phyloP scores from a whole-genome alignment of 164 flowering plant genomes.

The Kalanchoe fedtschenkoi region DNA sequence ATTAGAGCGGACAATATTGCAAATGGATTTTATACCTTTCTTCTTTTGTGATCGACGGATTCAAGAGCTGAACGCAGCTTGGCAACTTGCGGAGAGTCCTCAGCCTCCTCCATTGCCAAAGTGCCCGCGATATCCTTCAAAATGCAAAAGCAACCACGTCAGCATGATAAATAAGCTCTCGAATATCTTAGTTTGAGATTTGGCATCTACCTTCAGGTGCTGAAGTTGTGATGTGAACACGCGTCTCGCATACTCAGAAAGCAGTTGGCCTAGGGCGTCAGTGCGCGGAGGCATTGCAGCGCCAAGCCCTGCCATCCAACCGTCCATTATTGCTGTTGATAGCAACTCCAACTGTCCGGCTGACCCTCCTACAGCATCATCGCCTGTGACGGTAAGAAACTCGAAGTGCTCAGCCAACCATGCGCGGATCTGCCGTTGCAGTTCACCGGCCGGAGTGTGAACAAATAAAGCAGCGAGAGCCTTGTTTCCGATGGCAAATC shows the following conservation, averaged over 20 bases:
- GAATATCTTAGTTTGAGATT: not conserved
- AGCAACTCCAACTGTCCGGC: constrained; percentile 92
- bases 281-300: constrained; percentile 81
- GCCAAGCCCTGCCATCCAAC: constrained; percentile 99
- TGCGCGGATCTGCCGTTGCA: constrained; percentile 89
- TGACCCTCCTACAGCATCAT: constrained; percentile 61
- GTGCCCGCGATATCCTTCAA: constrained; percentile 88
- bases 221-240: constrained; percentile 88
- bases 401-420: constrained; percentile 97
- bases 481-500: constrained; percentile 82
- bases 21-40: constrained; percentile 47
- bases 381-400: constrained; percentile 80
- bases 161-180: not conserved
- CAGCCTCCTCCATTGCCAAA: constrained; percentile 85
- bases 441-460: constrained; percentile 98
- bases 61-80: constrained; percentile 97
- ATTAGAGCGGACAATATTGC: not conserved
- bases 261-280: constrained; percentile 94
- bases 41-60: constrained; percentile 96
- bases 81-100: constrained; percentile 73
- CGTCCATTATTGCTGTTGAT: constrained; percentile 98
- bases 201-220: constrained; percentile 66
- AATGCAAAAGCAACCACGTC: not conserved
- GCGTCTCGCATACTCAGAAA: constrained; percentile 82
- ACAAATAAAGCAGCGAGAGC: constrained; percentile 97